Base-by-base conservation (phyloP, 140 eudicot species). In the Cichorium intybus region DNA sequence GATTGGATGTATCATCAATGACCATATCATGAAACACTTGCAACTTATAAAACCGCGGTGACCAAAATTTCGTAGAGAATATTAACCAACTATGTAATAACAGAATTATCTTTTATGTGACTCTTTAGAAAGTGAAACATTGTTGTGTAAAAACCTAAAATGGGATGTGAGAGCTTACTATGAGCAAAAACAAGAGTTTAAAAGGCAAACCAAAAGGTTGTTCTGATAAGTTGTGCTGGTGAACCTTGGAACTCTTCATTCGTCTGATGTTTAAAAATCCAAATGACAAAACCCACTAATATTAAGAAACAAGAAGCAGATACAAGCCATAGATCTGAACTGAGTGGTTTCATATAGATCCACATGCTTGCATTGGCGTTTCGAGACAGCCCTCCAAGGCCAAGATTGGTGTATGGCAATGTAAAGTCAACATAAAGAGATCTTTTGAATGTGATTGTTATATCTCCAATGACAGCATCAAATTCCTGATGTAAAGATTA, bases 401-500 rank as follows among this genome's bases (percentile, higher is more conserved):
- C 88, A 33, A 67, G 15, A 5, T 76, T 81, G 0, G 79, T 73
- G 70, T 3, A 72, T 9, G 88, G 64, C 12, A 59, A 2, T 20
- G 83, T 81, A 73, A 81, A 81, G 47, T 85, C 85, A 3, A 81
- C 88, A 28, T 72, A 81, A 6, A 0, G 24, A 43, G 80, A 54
- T 61, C 85, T 46, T 29, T 76, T 75, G 22, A 77, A 37, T 4
- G 60, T 74, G 62, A 85, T 81, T 14, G 85, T 64, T 31, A 81
- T 50, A 58, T 85, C 90, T 4, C 84, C 90, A 23, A 84, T 43
- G 3, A 60, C 84, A 34, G 55, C 82, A 55, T 81, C 91, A 64
- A 48, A 69, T n/a, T 69, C 67, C 85, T 84, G 26, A 43, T 17
- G 77, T 60, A 37, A 57, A 18, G 3, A 39, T 10, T n/a, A n/a